Evolutionary conservation across 108 stramenopile species (phyloP), one percentile per base, ranked within the genome.

Genomic region (Aurantiochytrium sp.): DNA sequence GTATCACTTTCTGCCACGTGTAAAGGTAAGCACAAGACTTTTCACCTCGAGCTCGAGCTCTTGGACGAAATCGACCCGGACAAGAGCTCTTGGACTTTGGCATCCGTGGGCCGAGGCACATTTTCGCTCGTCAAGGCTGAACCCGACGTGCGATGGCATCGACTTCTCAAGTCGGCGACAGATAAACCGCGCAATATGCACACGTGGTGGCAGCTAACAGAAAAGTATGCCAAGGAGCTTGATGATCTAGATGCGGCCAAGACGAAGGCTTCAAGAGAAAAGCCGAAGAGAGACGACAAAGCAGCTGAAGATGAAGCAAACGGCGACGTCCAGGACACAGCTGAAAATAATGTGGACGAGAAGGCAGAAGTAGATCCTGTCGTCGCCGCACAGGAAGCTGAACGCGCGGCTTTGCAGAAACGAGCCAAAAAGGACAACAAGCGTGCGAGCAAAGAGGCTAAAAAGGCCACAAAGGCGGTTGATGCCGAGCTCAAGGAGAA

Each of bases 171-270:
- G n/a, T 35, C 29, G 29, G 83, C 64, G 4, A 60, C 28, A 1
- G 60, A 72, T 25, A 93, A 93, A 43, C 91, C 91, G 5, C 71
- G 88, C 29, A 92, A 93, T 60, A 89, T 92, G 90, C 91, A 91
- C 89, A 58, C 72, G 21, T 93, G 92, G 92, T 92, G 91, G 91
- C 49, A 88, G 43, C 90, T 91, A 89, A 59, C 88, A 44, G 92
- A 92, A 53, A 55, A 76, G 55, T 87, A 89, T 58, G 64, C 88
- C 16, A 60, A 76, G 59, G 92, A 91, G 72, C 76, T 90, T 6
- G 89, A 91, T 5, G 72, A 60, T n/a, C 59, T 91, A 28, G 71
- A 90, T 60, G 45, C 87, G n/a, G 88, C 29, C 59, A 21, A 58
- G 87, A 21, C 87, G 60, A n/a, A 91, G 88, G 59, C 71, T 53